These are phyloP conservation scores for Ophiostoma himal-ulmi DNA, from an alignment of 2,329 filamentous ascomycete genomes.

Conservation along the genomic window DNA sequence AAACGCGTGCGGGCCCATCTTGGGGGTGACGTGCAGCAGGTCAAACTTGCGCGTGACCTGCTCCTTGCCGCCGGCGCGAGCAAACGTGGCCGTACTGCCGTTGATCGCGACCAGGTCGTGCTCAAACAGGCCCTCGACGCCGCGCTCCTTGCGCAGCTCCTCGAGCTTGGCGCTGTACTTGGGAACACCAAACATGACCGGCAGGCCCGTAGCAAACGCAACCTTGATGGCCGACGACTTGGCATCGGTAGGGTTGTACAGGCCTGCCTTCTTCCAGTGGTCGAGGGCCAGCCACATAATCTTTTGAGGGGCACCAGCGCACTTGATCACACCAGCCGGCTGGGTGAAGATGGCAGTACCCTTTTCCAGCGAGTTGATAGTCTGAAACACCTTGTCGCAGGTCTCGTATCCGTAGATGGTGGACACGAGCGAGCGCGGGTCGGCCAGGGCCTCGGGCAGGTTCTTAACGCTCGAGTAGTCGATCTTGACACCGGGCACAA, in stretches of 20 bases:
- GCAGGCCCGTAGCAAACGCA: constrained; percentile 50
- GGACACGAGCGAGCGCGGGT: constrained; percentile 45
- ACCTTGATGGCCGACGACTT: constrained; percentile 44
- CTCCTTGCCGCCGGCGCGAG: constrained; percentile 38
- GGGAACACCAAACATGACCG: constrained; percentile 54
- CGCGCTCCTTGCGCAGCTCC: constrained; percentile 46
- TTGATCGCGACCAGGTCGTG: constrained; percentile 51
- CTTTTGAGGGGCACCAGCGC: constrained; percentile 57
- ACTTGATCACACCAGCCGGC: constrained; percentile 54
- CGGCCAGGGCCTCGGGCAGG: constrained; percentile 49
- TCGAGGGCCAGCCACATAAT: constrained; percentile 58
- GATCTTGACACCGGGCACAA: constrained; percentile 52
- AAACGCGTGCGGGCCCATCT: constrained; percentile 53
- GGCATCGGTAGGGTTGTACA: constrained; percentile 39
- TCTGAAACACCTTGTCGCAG: constrained; percentile 48
- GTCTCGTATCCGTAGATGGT: constrained; percentile 54
- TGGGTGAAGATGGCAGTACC: constrained; percentile 56
- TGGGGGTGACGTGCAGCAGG: constrained; percentile 52
- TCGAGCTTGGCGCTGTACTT: constrained; percentile 54
- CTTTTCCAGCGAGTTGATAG: constrained; percentile 42
- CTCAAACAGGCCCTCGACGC: constrained; percentile 53
- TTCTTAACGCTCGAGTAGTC: constrained; percentile 49
- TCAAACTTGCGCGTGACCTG: constrained; percentile 47
- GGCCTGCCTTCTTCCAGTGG: constrained; percentile 49
- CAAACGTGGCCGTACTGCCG: constrained; percentile 49